Evolutionary conservation across 2,329 filamentous ascomycete genomes (phyloP).

Genomic region (Ceratocystis cubensis): DNA sequence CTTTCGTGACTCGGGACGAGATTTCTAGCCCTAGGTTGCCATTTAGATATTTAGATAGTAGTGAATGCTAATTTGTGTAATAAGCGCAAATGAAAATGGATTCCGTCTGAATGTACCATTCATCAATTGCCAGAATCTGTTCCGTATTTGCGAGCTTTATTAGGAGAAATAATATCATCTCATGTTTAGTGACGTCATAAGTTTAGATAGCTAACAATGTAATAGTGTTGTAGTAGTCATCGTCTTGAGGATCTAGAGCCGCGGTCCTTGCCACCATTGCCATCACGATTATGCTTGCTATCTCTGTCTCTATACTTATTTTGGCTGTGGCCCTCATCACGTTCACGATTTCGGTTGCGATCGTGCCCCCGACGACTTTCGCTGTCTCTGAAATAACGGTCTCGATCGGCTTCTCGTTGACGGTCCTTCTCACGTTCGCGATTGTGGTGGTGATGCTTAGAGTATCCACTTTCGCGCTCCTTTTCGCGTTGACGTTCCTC

Average conservation of each 20-base stretch:
- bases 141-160: not conserved
- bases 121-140: not conserved
- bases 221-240: not conserved
- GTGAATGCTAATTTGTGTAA: not conserved
- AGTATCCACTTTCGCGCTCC: constrained; percentile 27
- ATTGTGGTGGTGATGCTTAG: constrained; percentile 16
- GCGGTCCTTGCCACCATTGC: constrained; percentile 23
- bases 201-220: not conserved
- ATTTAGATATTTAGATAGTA: constrained; percentile 12
- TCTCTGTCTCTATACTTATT: constrained; percentile 29
- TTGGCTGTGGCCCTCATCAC: constrained; percentile 25
- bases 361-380: constrained; percentile 33
- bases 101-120: not conserved
- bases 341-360: constrained; percentile 30
- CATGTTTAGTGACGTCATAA: not conserved
- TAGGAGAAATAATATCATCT: not conserved
- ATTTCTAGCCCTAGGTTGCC: not conserved
- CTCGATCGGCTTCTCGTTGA: constrained; percentile 18
- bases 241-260: constrained; percentile 10
- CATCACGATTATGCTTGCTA: constrained; percentile 26
- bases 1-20: not conserved
- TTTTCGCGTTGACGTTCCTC: constrained; percentile 35
- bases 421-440: constrained; percentile 13
- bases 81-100: not conserved
- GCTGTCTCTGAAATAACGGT: constrained; percentile 27